These are phyloP conservation scores for Beauveria bassiana DNA, from an alignment of 2,329 filamentous ascomycete genomes.

Conservation along the genomic window DNA sequence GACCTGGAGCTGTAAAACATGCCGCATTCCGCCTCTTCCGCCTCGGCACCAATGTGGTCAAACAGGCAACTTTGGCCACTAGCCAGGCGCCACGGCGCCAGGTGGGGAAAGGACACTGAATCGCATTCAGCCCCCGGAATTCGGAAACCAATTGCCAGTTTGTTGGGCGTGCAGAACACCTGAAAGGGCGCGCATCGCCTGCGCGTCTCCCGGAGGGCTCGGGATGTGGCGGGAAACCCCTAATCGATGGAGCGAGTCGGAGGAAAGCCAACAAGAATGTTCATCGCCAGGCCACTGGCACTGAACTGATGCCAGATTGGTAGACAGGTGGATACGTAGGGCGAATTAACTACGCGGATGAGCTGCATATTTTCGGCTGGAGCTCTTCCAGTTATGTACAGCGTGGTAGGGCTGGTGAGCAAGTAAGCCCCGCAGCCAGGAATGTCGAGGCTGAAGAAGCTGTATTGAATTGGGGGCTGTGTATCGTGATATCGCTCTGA, in stretches of 20 bases:
- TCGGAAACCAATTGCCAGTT: background rate
- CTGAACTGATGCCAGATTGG: background rate
- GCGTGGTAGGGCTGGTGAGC: background rate
- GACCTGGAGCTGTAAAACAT: background rate
- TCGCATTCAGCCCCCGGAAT: constrained; percentile 5
- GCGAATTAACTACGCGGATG: background rate
- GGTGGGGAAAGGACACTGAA: background rate
- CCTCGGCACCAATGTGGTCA: background rate
- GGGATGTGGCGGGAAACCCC: background rate
- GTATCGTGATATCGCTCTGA: background rate
- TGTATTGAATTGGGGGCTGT: background rate
- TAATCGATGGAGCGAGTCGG: background rate
- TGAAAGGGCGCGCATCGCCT: background rate
- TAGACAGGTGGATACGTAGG: background rate
- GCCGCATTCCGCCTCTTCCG: background rate
- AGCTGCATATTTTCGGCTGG: background rate
- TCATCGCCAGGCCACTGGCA: background rate
- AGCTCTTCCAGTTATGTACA: background rate
- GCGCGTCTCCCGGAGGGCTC: background rate
- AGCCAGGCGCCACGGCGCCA: background rate
- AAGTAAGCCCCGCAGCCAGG: background rate
- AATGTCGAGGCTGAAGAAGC: background rate
- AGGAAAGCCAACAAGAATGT: background rate
- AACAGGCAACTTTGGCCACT: background rate
- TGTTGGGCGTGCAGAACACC: background rate